A percentile compares a stretch with the other conserved stretches of the same genome.
Evolutionary conservation across 1,284 basidiomycete species (phyloP).

Genomic region (Cystobasidiaceae sp.): DNA sequence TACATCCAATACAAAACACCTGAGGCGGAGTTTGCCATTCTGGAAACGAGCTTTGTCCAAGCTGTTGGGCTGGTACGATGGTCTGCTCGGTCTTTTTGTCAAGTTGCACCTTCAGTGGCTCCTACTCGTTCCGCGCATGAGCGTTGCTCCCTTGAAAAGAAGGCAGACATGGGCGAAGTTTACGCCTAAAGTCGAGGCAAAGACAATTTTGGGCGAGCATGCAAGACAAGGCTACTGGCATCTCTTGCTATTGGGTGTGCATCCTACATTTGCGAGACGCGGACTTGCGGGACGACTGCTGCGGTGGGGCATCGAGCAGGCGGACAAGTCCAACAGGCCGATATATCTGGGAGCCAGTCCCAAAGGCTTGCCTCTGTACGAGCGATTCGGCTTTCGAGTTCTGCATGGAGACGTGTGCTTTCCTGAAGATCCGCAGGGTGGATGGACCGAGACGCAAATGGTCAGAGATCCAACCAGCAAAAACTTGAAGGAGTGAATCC

Average conservation of each 20-base stretch:
- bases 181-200: background rate
- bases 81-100: background rate
- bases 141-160: background rate
- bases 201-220: background rate
- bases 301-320: conserved; percentile 13
- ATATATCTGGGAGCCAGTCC: conserved; percentile 25
- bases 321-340: conserved; percentile 3
- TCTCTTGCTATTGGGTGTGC: conserved; percentile 11
- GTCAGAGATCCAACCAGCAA: no score
- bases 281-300: conserved; percentile 13
- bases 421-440: conserved; percentile 25
- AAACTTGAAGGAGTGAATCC: no score
- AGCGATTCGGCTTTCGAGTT: conserved; percentile 4
- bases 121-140: background rate
- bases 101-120: background rate
- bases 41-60: background rate
- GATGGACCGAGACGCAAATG: conserved; percentile 28
- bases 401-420: conserved; percentile 7
- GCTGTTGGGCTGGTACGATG: background rate
- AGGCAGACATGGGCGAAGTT: background rate
- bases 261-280: background rate
- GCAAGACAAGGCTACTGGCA: conserved; percentile 13
- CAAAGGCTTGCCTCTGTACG: conserved; percentile 13
- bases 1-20: background rate
- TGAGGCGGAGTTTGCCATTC: background rate